These are phyloP conservation scores for Chlamydomonas eustigma DNA, from an alignment of 139 green algal genomes.

Conservation along the genomic window DNA sequence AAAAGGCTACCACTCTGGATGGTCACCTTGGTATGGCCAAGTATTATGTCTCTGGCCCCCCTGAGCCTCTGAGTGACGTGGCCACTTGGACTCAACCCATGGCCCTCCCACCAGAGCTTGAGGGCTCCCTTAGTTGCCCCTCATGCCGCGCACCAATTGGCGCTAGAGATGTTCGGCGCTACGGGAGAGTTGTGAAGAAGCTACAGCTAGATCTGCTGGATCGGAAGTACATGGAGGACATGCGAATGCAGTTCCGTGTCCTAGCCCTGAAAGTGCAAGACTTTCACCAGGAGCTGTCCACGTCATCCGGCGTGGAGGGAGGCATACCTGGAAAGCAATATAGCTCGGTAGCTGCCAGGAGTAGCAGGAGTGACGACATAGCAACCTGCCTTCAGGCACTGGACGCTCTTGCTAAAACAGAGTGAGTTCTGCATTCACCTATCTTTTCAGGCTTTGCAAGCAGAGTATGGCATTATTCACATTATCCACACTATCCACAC, in stretches of 20 bases:
- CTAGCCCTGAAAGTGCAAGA: not conserved
- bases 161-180: conserved; percentile 18
- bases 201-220: conserved; percentile 32
- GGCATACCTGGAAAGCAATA: too few species aligned
- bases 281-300: not conserved
- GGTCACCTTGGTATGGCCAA: not conserved
- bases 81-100: too few species aligned
- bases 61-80: too few species aligned
- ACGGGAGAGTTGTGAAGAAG: conserved; percentile 33
- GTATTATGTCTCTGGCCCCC: not conserved
- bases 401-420: not conserved
- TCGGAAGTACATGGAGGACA: conserved; percentile 16
- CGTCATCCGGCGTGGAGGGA: too few species aligned
- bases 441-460: too few species aligned
- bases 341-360: not conserved
- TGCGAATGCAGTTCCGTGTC: not conserved
- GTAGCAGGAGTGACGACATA: not conserved
- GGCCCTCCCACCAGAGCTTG: not conserved
- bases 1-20: not conserved
- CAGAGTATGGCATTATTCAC: not conserved
- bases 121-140: not conserved
- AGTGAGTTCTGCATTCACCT: too few species aligned
- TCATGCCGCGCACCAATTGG: not conserved
- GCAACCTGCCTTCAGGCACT: not conserved
- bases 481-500: not conserved